These are phyloP conservation scores for Durio zibethinus DNA, from an alignment of 345 rosid genomes.

Conservation along the genomic window DNA sequence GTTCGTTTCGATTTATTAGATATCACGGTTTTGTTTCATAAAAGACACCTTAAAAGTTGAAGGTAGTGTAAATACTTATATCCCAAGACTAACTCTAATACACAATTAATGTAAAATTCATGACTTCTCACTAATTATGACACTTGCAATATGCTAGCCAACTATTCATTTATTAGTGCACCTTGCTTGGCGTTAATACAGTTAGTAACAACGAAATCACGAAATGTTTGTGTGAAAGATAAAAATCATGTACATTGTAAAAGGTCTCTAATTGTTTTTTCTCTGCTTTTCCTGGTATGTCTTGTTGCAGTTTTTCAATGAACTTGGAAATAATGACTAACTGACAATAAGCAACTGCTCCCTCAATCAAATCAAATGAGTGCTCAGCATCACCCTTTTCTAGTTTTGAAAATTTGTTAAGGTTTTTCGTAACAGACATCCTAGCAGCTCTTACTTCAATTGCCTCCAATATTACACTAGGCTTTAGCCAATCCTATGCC, in stretches of 20 bases:
- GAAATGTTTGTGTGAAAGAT: slow-evolving; percentile 72
- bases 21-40: too few species aligned
- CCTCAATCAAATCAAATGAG: slow-evolving; percentile 71
- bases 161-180: slow-evolving; percentile 76
- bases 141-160: too few species aligned
- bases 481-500: slow-evolving; percentile 90
- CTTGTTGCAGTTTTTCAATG: slow-evolving; percentile 80
- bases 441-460: slow-evolving; percentile 86
- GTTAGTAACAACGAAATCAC: slow-evolving; percentile 79
- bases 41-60: too few species aligned
- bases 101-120: too few species aligned
- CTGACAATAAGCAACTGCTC: slow-evolving; percentile 92
- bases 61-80: too few species aligned
- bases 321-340: slow-evolving; percentile 95
- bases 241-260: slow-evolving; percentile 65
- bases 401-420: slow-evolving; percentile 61
- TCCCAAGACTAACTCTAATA: too few species aligned
- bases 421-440: slow-evolving; percentile 77
- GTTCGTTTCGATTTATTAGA: too few species aligned
- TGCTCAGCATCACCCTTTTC: slow-evolving; percentile 87
- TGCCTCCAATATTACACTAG: slow-evolving; percentile 62
- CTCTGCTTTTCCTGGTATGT: slow-evolving; percentile 79
- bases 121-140: too few species aligned
- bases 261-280: slow-evolving; percentile 65
- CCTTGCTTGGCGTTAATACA: slow-evolving; percentile 80